Base-by-base conservation (phyloP, 2,329 filamentous ascomycete genomes). In the Xylariaceae sp. region DNA sequence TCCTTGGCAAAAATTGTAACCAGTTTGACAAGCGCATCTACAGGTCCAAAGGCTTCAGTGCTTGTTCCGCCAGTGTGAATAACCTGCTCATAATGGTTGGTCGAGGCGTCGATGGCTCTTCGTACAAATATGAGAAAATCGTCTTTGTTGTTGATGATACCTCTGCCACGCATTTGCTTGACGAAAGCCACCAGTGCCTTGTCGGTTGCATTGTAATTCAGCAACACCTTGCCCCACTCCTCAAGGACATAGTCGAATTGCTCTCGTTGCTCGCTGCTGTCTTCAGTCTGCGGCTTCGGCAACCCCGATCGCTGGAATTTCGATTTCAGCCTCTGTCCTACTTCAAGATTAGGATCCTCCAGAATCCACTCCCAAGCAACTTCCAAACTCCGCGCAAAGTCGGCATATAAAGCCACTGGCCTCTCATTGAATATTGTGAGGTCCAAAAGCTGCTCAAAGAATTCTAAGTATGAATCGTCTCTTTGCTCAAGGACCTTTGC, bases 181-280 rank as follows among this genome's bases (percentile, higher is more conserved):
- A 97, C 83, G 72, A 97, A 97, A 1, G 89, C 83, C 5, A 82
- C 76, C 48, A 86, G 79, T 0, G 87, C 83, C 66, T 88, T 89
- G 57, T 91, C 88, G 3, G 87, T 86, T 3, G 87, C 84, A 61
- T 87, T 85, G n/a, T 85, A 82, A 64, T 91, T 90, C 71, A 88
- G 88, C 74, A 82, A 88, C 6, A 97, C 81, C 55, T 88, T 86
- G 23, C 93, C 83, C 94, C 94, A 99, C 74, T 99, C 94, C 36
- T 93, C 92, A 66, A 99, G 97, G 16, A 97, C 82, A 68, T 99
- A 97, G 64, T 95, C 91, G 73, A 96, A 85, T 70, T 97, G 91
- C 57, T 96, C 91, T 58, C 86, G 84, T 62, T 86, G 86, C 26
- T 83, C 78, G 32, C 75, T 71, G 13, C 77, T 73, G 43, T 84